Evolutionary conservation across 2,329 filamentous ascomycete genomes (phyloP), one percentile per base, ranked within the genome.

Genomic region (Emergomyces orientalis): DNA sequence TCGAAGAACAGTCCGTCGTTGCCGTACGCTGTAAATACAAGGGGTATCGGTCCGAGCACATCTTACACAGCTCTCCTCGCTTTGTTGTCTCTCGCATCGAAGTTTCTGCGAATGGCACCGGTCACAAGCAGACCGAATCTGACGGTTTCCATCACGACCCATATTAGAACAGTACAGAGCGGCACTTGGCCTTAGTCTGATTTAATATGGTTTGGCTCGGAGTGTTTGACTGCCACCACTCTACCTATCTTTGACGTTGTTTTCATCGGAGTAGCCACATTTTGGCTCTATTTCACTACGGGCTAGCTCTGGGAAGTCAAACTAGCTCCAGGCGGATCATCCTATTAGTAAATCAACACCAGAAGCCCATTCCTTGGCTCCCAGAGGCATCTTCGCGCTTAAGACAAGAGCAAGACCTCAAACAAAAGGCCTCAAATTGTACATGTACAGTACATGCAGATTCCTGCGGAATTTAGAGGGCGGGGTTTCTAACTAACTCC

Each of bases 81-180:
- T 39, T 43, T 43, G 39, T 14, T 14, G 37, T n/a, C 37, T 58
- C 17, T 58, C 56, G 37, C 56, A 58, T 32, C 56, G 56, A 58
- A 57, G 56, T n/a, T 58, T 58, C 13, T 45, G 56, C 37, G 39
- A 19, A n/a, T 43, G 37, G 37, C 56, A 58, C 39, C 56, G 22
- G 37, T 45, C 56, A 45, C 56, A 58, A 17, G 56, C 34, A 27
- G 37, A 19, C n/a, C 54, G 22, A 11, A 57, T 41, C 54, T 41
- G 54, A 11, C 32, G 54, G 17, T 27, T 22, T n/a, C 14, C 22
- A 1, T 17, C 34, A 14, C 22, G 32, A 22, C 13, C 54, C 54
- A 57, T 57, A 41, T 13, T 41, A 5, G 7, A 27, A 25, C n/a
- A 32, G 2, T 7, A 3, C 37, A n/a, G 34, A 41, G 6, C 2